Conservation (phyloP, 331 rosid species). For the Quercus lobata region DNA sequence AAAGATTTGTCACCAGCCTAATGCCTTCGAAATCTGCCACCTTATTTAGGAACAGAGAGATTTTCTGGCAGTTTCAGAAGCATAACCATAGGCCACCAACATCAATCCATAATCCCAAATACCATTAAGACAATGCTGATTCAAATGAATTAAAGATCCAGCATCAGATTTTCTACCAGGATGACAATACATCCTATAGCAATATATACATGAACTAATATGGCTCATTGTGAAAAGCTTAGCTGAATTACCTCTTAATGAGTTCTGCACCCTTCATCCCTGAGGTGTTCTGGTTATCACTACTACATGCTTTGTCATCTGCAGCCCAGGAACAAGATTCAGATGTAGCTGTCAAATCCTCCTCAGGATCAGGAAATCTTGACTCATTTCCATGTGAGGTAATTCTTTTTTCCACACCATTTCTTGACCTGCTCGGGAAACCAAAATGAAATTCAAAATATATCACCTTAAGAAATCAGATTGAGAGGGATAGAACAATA, state of each 20-base stretch:
- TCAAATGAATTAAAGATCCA: not conserved
- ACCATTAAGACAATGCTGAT: not conserved
- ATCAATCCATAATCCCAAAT: not conserved
- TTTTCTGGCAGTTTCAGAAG: not conserved
- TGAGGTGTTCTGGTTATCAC: constrained; percentile 73
- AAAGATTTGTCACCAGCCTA: not conserved
- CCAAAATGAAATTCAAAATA: not conserved
- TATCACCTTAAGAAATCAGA: not conserved
- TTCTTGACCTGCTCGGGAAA: constrained; percentile 48
- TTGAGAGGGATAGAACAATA: not conserved
- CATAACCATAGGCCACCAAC: not conserved
- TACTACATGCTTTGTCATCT: constrained; percentile 67
- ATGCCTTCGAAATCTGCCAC: not conserved
- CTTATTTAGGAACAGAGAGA: not conserved
- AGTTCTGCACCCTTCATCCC: constrained; percentile 35
- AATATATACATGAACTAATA: not conserved
- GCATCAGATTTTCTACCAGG: not conserved
- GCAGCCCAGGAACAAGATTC: constrained; percentile 77
- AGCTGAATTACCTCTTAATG: constrained; percentile 42
- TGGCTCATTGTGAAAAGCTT: not conserved
- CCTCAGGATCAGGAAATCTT: constrained; percentile 43
- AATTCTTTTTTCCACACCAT: constrained; percentile 36
- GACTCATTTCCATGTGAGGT: constrained; percentile 39
- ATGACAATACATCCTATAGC: not conserved
- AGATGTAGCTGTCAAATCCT: constrained; percentile 52